phyloP scores from a whole-genome alignment of 805 yeast species.

The Cephaloascus fragrans region DNA sequence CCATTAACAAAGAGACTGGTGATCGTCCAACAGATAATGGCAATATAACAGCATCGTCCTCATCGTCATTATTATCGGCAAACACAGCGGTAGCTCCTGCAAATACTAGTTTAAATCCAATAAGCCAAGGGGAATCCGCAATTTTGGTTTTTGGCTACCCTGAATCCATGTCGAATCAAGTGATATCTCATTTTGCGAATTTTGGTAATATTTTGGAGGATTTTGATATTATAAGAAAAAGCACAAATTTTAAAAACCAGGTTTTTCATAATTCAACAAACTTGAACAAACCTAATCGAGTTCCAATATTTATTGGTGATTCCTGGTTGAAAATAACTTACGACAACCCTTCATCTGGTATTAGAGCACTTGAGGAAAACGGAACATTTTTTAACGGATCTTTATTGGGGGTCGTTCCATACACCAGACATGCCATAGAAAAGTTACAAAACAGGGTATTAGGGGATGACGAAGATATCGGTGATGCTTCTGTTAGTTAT shows the following conservation, averaged over 20 bases:
- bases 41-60: neutral
- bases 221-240: conserved; percentile 29
- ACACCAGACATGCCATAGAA: conserved; percentile 50
- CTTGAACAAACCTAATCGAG: conserved; percentile 12
- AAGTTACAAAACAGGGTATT: conserved; percentile 40
- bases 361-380: conserved; percentile 78
- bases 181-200: conserved; percentile 65
- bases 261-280: neutral
- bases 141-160: conserved; percentile 87
- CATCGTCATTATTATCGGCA: neutral
- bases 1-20: conserved; percentile 11
- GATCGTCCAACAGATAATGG: conserved; percentile 4
- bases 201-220: conserved; percentile 78
- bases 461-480: conserved; percentile 36
- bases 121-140: conserved; percentile 41
- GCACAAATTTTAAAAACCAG: neutral
- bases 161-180: conserved; percentile 55
- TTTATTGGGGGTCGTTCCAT: conserved; percentile 62
- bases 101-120: conserved; percentile 11
- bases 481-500: conserved; percentile 14
- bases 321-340: conserved; percentile 91
- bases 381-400: conserved; percentile 62
- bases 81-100: conserved; percentile 6
- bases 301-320: conserved; percentile 74
- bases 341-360: conserved; percentile 63